Evolutionary conservation across 306 rosid species (phyloP).

Genomic region (Macrotyloma uniflorum): DNA sequence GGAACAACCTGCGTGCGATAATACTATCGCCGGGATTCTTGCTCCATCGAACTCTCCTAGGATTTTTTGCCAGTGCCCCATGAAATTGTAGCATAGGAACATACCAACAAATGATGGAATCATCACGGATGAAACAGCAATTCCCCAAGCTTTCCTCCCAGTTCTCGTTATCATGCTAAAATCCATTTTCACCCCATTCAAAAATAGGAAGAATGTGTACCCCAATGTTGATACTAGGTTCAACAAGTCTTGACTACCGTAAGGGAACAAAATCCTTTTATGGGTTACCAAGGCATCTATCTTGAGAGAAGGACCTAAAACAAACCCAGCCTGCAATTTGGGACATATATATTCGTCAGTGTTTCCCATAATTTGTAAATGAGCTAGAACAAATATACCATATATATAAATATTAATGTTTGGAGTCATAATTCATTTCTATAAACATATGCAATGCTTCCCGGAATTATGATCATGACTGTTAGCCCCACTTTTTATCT

Average conservation of each 20-base stretch:
- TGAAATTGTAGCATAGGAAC: accelerated
- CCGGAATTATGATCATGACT: no score
- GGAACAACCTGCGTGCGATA: slow-evolving; percentile 36
- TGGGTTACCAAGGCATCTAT: background rate
- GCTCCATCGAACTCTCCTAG: background rate
- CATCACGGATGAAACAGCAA: slow-evolving; percentile 19
- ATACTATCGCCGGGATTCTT: slow-evolving; percentile 9
- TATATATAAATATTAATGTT: no score
- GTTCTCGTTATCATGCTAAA: slow-evolving; percentile 40
- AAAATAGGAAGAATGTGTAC: slow-evolving; percentile 44
- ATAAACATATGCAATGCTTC: no score
- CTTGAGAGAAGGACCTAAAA: slow-evolving; percentile 46
- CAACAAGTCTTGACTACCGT: slow-evolving; percentile 37
- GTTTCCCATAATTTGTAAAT: background rate
- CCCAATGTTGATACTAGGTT: slow-evolving; percentile 36
- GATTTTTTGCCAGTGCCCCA: accelerated
- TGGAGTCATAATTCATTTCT: no score
- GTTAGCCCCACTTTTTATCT: no score
- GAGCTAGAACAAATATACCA: background rate
- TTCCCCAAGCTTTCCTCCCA: slow-evolving; percentile 49
- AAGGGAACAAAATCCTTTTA: slow-evolving; percentile 25
- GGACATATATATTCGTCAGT: background rate
- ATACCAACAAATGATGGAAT: slow-evolving; percentile 17
- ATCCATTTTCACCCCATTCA: slow-evolving; percentile 56
- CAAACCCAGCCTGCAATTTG: slow-evolving; percentile 47